Evolutionary conservation across 495 filamentous ascomycete species (phyloP), one percentile per base, ranked within the genome.

Genomic region (Tricharina praecox): DNA sequence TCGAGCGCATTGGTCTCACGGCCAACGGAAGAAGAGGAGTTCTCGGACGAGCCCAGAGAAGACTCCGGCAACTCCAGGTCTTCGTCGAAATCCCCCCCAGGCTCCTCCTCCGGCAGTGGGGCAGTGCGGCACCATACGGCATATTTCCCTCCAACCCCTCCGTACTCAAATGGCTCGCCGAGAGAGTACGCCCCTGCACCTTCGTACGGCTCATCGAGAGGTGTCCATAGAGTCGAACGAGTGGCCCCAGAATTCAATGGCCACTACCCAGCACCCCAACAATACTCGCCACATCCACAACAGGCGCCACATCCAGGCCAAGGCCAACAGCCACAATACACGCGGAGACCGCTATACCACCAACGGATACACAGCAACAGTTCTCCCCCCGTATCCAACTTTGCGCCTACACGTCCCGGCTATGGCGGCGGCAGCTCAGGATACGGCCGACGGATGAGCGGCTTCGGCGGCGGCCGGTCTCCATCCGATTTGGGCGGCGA

Each of bases 311-410:
- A 48, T 36, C 53, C 53, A 15, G 32, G 39, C 21, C 50, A 55
- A n/a, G 37, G 48, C 26, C 50, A 34, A 13, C 53, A 57, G 19
- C 54, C 43, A 30, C 54, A 56, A 37, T 32, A 32, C 28, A 32
- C 28, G 7, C 28, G 28, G 13, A 32, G 28, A 32, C 28, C 28
- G 7, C 13, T 13, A 32, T 32, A 32, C 13, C 28, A 32, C 7
- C 28, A 32, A 7, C 28, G 28, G 28, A 32, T 32, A 7, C 28
- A 7, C 7, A n/a, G 28, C 28, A 32, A 13, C 13, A 32, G 13
- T 32, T 7, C 13, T 13, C 28, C 28, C 28, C 28, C 28, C 28
- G 7, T 13, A 32, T 32, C 28, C 7, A 7, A 13, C 7, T 32
- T 13, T 32, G 13, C 13, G 28, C 13, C 28, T 32, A 32, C 13